Conservation (phyloP, 208 protist genomes). For the Leishmania lainsoni region DNA sequence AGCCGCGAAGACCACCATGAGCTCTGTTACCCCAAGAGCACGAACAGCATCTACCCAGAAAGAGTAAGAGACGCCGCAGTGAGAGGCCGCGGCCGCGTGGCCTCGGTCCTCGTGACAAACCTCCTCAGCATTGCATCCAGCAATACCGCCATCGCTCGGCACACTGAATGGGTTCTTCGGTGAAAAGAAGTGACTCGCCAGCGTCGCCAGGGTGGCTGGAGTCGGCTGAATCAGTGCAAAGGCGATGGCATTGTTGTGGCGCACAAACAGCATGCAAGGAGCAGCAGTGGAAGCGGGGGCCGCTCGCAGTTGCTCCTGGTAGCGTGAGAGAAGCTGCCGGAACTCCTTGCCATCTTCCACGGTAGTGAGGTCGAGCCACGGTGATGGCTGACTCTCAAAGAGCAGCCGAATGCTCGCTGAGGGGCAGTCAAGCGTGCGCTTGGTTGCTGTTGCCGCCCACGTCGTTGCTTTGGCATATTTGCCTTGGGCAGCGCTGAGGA, state of each 20-base stretch:
- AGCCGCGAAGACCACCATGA: slow-evolving; percentile 57
- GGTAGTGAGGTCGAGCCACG: slow-evolving; percentile 25
- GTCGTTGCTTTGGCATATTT: neutral
- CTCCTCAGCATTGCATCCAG: neutral
- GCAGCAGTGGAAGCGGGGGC: slow-evolving; percentile 8
- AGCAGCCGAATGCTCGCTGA: slow-evolving; percentile 25
- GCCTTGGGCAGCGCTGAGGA: slow-evolving; percentile 4
- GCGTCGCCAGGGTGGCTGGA: slow-evolving; percentile 41
- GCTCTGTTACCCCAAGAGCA: slow-evolving; percentile 39
- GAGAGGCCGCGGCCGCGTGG: neutral
- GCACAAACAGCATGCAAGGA: slow-evolving; percentile 32
- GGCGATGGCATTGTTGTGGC: slow-evolving; percentile 23
- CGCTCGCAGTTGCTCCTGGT: slow-evolving; percentile 29
- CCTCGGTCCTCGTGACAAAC: neutral
- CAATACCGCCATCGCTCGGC: neutral
- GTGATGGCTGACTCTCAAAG: slow-evolving; percentile 29
- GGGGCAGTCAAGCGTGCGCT: neutral
- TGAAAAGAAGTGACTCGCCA: slow-evolving; percentile 53
- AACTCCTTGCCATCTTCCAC: slow-evolving; percentile 14
- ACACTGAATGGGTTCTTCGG: slow-evolving; percentile 21
- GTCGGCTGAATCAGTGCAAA: slow-evolving; percentile 52
- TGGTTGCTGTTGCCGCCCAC: slow-evolving; percentile 2
- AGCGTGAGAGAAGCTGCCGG: slow-evolving; percentile 16
- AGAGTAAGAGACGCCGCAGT: slow-evolving; percentile 11
- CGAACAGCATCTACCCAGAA: slow-evolving; percentile 15